phyloP scores from a whole-genome alignment of 805 yeast genomes.

The Kazachstania bromeliacearum region DNA sequence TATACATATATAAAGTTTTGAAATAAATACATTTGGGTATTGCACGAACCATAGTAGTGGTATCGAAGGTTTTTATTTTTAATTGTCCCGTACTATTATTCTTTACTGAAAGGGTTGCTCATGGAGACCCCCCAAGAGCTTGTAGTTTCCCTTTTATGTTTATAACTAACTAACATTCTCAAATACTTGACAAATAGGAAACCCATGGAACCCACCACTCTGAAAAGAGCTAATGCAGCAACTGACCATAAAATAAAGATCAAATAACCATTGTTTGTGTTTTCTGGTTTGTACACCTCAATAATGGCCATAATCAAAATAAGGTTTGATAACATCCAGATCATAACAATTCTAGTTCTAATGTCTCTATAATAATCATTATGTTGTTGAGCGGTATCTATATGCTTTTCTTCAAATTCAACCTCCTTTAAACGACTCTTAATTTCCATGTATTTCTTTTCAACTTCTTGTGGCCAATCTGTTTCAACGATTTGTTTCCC shows the following conservation, averaged over 20 bases:
- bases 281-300: slow-evolving; percentile 65
- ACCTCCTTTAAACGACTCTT: slow-evolving; percentile 31
- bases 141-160: slow-evolving; percentile 31
- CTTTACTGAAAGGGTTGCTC: slow-evolving; percentile 6
- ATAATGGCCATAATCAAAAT: slow-evolving; percentile 79
- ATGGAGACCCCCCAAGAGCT: slow-evolving; percentile 16
- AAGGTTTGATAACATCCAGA: slow-evolving; percentile 84
- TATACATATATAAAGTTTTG: too few species aligned
- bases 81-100: too few species aligned
- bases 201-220: slow-evolving; percentile 73
- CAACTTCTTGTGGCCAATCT: slow-evolving; percentile 34
- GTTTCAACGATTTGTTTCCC: slow-evolving; percentile 75
- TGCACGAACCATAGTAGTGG: neutral
- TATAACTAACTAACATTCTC: slow-evolving; percentile 33
- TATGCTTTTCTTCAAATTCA: slow-evolving; percentile 21
- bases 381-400: slow-evolving; percentile 25
- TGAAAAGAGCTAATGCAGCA: slow-evolving; percentile 69
- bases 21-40: neutral
- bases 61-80: neutral
- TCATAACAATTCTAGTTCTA: slow-evolving; percentile 87
- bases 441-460: slow-evolving; percentile 29
- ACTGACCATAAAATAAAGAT: slow-evolving; percentile 87
- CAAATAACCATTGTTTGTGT: slow-evolving; percentile 63
- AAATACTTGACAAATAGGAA: slow-evolving; percentile 43
- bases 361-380: slow-evolving; percentile 94